These are phyloP conservation scores for Lodderomyces theae DNA, from an alignment of 1,139 yeast genomes.

Conservation along the genomic window DNA sequence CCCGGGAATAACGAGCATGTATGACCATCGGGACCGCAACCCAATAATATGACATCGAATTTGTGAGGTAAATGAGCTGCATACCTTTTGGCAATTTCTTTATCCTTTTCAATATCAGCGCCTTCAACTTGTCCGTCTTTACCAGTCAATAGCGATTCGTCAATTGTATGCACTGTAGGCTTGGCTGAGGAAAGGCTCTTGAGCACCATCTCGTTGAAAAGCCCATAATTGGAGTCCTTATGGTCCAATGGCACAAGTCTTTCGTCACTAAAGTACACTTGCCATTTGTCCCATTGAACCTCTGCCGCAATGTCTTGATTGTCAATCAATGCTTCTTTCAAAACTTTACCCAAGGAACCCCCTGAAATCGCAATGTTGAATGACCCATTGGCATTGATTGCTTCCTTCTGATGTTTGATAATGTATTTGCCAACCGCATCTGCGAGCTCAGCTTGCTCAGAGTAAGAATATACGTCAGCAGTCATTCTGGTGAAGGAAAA, in stretches of 20 bases:
- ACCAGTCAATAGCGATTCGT: constrained; percentile 47
- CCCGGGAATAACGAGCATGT: constrained; percentile 75
- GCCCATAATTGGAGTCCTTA: constrained; percentile 66
- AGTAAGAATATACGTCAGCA: constrained; percentile 48
- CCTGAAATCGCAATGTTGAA: constrained; percentile 87
- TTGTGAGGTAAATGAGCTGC: constrained; percentile 43
- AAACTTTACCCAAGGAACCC: constrained; percentile 79
- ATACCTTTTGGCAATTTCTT: constrained; percentile 42
- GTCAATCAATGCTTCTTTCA: constrained; percentile 67
- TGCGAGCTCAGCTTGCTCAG: constrained; percentile 58
- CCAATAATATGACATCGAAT: constrained; percentile 61
- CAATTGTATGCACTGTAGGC: constrained; percentile 51
- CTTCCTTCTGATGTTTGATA: constrained; percentile 52
- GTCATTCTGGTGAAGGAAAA: constrained; percentile 19
- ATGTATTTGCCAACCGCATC: constrained; percentile 55
- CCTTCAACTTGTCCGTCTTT: constrained; percentile 43
- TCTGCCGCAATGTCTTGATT: constrained; percentile 44
- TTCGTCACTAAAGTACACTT: constrained; percentile 70
- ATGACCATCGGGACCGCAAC: constrained; percentile 83
- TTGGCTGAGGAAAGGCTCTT: constrained; percentile 34
- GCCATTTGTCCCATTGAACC: constrained; percentile 67
- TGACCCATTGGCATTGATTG: constrained; percentile 26
- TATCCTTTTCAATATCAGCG: constrained; percentile 37
- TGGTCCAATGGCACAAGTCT: constrained; percentile 66
- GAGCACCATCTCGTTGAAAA: constrained; percentile 57